These are phyloP conservation scores for Haplosporangium gracile DNA, from an alignment of 192 early-diverging fungal genomes.

Conservation along the genomic window DNA sequence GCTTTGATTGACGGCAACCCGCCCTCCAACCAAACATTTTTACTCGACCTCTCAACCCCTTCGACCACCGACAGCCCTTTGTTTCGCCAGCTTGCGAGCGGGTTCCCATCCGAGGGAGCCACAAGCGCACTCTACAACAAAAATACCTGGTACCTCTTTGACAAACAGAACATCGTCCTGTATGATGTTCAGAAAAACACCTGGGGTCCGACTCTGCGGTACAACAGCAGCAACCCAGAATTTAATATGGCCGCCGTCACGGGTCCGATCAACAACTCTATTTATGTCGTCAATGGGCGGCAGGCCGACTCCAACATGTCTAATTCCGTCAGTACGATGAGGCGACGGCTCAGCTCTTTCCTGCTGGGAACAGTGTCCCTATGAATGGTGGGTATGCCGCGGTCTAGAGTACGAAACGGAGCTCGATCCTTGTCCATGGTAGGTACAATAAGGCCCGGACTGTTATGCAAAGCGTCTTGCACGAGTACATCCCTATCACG, in stretches of 20 bases:
- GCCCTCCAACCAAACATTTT: slow-evolving; percentile 13
- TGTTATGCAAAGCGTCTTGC: background rate
- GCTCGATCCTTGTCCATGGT: slow-evolving; percentile 18
- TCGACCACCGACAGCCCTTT: slow-evolving; percentile 2
- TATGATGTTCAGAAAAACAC: background rate
- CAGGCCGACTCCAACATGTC: background rate
- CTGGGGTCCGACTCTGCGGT: background rate
- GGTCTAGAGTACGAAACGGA: background rate
- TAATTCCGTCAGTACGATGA: background rate
- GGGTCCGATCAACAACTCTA: background rate
- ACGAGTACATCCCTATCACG: slow-evolving; percentile 1
- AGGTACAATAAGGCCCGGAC: background rate
- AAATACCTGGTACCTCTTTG: background rate
- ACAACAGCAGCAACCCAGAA: background rate
- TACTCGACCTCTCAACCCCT: slow-evolving; percentile 23
- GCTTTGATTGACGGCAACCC: background rate
- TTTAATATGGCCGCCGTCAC: background rate
- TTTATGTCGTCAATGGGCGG: slow-evolving; percentile 25
- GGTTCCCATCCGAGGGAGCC: background rate
- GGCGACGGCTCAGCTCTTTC: background rate
- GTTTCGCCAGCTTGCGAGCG: background rate
- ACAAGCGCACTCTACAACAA: slow-evolving; percentile 10
- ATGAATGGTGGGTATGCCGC: background rate
- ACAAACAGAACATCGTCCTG: background rate
- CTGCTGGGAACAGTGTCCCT: background rate